Base-by-base conservation (phyloP, 805 yeast species). In the Saturnispora sekii region DNA sequence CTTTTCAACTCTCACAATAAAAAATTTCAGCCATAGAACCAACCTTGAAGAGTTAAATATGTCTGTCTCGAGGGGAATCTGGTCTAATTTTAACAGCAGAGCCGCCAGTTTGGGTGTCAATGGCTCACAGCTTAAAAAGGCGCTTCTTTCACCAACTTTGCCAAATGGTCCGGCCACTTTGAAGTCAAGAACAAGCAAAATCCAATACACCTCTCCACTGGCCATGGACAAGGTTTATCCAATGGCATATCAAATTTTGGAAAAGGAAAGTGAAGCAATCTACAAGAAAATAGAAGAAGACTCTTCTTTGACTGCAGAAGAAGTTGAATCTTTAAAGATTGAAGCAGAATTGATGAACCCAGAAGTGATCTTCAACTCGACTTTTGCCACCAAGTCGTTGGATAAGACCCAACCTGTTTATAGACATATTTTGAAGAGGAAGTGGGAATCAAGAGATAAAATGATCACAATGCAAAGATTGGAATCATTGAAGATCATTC, bases 401-500 rank as follows among this genome's bases (percentile, higher is more conserved):
- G 95, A 90, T 62, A 72, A 79, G 57, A 59, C 75, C 2, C 77
- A 76, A 55, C 94, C 96, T 6, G 84, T 88, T n/a, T 89, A 79
- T 66, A 77, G 96, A 60, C 65, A 76, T 41, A 67, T 77, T 51
- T 75, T 84, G 48, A 67, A 76, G 54, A 66, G 80, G 49, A 75
- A 81, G 51, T 90, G 97, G 97, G 75, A 78, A 59, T 55, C 63
- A 11, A 70, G 79, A 50, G 80, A 76, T 37, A 76, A 77, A 63
- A 83, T 87, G 85, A 59, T 86, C 42, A 68, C 81, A 43, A 86
- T 93, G 93, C 97, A 93, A 67, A 79, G 97, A 68, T 65, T 93
- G 44, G 98, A 93, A 66, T 79, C 83, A 46, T 67, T 87, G 53
- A 74, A 74, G 36, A 86, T 86, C 36, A 84, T 93, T 48, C 98